Conservation (phyloP, 345 rosid genomes). For the Psidium guajava region DNA sequence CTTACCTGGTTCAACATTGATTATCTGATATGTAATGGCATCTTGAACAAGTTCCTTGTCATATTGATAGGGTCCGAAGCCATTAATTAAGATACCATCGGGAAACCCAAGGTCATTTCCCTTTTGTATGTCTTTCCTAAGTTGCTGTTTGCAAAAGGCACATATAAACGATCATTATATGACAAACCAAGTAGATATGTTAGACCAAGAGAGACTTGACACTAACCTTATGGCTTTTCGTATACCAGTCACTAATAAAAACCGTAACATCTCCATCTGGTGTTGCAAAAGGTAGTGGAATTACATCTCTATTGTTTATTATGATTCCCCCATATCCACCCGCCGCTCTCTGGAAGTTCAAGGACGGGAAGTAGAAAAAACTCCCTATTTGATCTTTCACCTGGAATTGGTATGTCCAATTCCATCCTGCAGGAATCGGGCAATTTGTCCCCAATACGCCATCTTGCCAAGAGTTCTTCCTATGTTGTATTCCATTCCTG, state of each 20-base stretch:
- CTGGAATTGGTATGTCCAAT: conserved; percentile 81
- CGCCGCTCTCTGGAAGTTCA: conserved; percentile 55
- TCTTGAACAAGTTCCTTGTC: conserved; percentile 34
- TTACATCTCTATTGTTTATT: conserved; percentile 53
- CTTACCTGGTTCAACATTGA: conserved; percentile 77
- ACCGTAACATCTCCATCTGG: conserved; percentile 76
- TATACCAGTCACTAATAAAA: conserved; percentile 72
- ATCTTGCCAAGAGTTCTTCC: conserved; percentile 91
- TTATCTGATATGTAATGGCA: conserved; percentile 45
- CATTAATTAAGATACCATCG: conserved; percentile 69
- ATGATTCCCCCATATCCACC: conserved; percentile 80
- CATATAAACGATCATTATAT: background rate
- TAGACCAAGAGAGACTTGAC: background rate
- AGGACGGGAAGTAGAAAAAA: conserved; percentile 70
- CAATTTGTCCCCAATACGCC: conserved; percentile 86
- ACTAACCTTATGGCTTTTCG: conserved; percentile 68
- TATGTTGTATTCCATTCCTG: conserved; percentile 60
- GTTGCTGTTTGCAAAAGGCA: conserved; percentile 33
- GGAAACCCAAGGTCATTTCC: conserved; percentile 56
- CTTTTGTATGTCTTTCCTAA: conserved; percentile 60
- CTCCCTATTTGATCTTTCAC: conserved; percentile 87
- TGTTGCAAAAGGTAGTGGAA: conserved; percentile 47
- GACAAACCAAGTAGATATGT: background rate
- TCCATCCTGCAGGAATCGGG: conserved; percentile 76
- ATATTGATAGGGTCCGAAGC: conserved; percentile 72